A percentile compares a stretch with the other conserved stretches of the same genome.
phyloP scores from a whole-genome alignment of 2,329 filamentous ascomycete species.

The Neophaeococcomyces mojaviensis region DNA sequence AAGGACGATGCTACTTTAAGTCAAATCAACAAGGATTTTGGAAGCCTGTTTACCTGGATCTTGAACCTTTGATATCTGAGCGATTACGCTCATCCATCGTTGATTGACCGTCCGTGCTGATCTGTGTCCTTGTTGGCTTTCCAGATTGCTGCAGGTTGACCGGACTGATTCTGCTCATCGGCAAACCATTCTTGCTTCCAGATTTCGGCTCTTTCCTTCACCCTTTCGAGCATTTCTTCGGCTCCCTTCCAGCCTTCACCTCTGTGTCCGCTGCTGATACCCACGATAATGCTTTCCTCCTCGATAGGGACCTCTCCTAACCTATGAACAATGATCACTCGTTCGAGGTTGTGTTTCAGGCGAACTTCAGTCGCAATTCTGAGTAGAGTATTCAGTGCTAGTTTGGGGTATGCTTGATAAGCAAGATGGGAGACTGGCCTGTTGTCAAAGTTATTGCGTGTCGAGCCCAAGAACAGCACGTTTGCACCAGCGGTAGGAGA shows the following conservation, averaged over 20 bases:
- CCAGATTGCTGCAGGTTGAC: constrained; percentile 18
- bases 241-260: constrained; percentile 79
- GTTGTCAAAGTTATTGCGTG: constrained; percentile 36
- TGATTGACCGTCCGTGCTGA: constrained; percentile 6
- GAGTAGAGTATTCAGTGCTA: constrained; percentile 35
- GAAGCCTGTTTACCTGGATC: no score
- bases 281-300: constrained; percentile 90
- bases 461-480: constrained; percentile 40
- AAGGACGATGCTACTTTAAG: no score
- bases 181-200: constrained; percentile 35
- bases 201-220: constrained; percentile 82
- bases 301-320: constrained; percentile 78
- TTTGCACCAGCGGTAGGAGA: constrained; percentile 39
- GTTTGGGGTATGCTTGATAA: constrained; percentile 37
- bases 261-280: constrained; percentile 75
- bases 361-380: constrained; percentile 40
- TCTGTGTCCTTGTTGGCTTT: constrained; percentile 22
- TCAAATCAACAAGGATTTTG: no score
- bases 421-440: constrained; percentile 37
- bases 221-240: constrained; percentile 76
- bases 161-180: constrained; percentile 9
- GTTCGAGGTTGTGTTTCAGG: constrained; percentile 57
- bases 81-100: neutral
- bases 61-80: no score
- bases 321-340: constrained; percentile 74